phyloP scores from a whole-genome alignment of 2,329 filamentous ascomycete species.

The Ophiostoma sp. region DNA sequence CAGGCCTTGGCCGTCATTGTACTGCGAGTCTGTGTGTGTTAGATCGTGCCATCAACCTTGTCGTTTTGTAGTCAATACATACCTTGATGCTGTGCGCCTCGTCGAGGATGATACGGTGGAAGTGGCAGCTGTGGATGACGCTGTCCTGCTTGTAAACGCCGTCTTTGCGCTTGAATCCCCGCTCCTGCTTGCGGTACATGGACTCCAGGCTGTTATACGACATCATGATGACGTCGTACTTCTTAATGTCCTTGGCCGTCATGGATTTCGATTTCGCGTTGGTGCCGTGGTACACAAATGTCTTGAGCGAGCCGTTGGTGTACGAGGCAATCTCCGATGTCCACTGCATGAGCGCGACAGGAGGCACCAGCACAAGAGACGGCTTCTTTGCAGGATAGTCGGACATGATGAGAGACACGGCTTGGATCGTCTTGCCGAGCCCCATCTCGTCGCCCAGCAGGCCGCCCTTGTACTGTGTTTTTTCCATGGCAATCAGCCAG shows the following conservation, averaged over 20 bases:
- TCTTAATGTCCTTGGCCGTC: slow-evolving; percentile 66
- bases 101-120: slow-evolving; percentile 88
- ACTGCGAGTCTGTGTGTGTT: slow-evolving; percentile 53
- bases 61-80: too few relatives aligned
- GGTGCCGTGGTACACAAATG: slow-evolving; percentile 83
- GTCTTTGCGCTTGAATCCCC: slow-evolving; percentile 77
- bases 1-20: slow-evolving; percentile 93
- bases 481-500: slow-evolving; percentile 91
- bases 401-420: slow-evolving; percentile 96
- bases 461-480: slow-evolving; percentile 78
- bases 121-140: slow-evolving; percentile 76
- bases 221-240: slow-evolving; percentile 92
- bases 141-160: slow-evolving; percentile 75
- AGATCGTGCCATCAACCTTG: background rate
- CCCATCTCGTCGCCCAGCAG: slow-evolving; percentile 97
- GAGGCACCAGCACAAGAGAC: slow-evolving; percentile 82
- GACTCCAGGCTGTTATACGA: slow-evolving; percentile 92
- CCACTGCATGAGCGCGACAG: slow-evolving; percentile 95
- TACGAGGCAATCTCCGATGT: slow-evolving; percentile 72
- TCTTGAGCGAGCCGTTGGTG: slow-evolving; percentile 83
- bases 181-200: slow-evolving; percentile 84
- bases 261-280: slow-evolving; percentile 77
- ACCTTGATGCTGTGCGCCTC: slow-evolving; percentile 78
- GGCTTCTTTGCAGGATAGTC: slow-evolving; percentile 82
- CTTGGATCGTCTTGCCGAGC: slow-evolving; percentile 97